Conservation (phyloP, 73 alveolate genomes). For the Paramecium biaurelia region DNA sequence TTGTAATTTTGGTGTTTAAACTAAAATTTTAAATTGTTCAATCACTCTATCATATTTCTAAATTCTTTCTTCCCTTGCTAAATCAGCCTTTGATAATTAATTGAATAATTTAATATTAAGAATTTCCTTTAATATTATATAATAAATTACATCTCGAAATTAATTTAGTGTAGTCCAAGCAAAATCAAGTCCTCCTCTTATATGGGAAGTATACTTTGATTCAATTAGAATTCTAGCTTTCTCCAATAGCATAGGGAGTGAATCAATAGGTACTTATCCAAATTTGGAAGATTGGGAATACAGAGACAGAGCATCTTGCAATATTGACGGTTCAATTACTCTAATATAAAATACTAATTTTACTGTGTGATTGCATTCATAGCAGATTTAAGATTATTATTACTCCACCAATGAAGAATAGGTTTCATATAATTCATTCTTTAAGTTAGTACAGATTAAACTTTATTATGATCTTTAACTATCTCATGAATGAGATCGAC, state of each 20-base stretch:
- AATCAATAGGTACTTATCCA: background rate
- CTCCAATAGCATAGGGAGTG: background rate
- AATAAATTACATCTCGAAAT: slow-evolving; percentile 8
- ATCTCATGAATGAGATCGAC: slow-evolving; percentile 31
- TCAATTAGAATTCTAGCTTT: slow-evolving; percentile 9
- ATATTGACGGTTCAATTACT: slow-evolving; percentile 27
- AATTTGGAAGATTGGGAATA: background rate
- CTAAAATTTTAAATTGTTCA: slow-evolving; percentile 46
- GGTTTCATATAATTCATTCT: slow-evolving; percentile 54
- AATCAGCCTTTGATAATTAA: slow-evolving; percentile 51
- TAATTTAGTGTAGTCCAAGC: background rate
- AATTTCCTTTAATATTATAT: slow-evolving; percentile 16
- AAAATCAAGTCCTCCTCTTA: slow-evolving; percentile 31
- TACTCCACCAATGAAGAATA: slow-evolving; percentile 45
- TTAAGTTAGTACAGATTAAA: background rate
- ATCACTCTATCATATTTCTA: slow-evolving; percentile 42
- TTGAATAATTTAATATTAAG: slow-evolving; percentile 34
- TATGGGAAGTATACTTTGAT: background rate
- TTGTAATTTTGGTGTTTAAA: slow-evolving; percentile 37
- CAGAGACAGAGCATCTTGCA: slow-evolving; percentile 1
- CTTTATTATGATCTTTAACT: slow-evolving; percentile 31
- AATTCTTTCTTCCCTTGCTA: slow-evolving; percentile 63
- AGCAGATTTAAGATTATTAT: slow-evolving; percentile 23
- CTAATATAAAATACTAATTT: background rate
- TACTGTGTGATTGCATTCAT: slow-evolving; percentile 43